Evolutionary conservation across 305 asterid genomes (phyloP).

Genomic region (Withania somnifera): DNA sequence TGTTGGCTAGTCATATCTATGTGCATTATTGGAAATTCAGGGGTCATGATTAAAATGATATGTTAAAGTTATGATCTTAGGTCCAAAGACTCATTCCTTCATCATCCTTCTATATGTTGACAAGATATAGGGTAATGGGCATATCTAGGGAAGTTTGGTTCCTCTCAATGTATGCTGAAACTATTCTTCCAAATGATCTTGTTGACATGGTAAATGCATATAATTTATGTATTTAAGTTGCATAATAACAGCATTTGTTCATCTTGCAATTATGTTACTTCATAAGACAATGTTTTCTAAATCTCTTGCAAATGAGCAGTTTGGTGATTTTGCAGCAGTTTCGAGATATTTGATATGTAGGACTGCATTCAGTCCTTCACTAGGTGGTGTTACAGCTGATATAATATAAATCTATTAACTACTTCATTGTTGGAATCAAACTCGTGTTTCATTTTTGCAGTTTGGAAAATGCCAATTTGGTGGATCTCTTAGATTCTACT

Average conservation of each 20-base stretch:
- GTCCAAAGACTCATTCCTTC: background rate
- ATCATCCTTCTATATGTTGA: background rate
- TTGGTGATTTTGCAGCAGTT: background rate
- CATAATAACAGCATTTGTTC: background rate
- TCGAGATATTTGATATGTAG: background rate
- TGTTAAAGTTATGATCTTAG: background rate
- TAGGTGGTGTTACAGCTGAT: background rate
- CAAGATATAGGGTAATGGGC: background rate
- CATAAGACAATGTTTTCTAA: background rate
- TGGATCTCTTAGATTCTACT: slow-evolving; percentile 37
- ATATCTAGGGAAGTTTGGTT: background rate
- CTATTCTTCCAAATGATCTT: background rate
- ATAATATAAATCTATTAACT: background rate
- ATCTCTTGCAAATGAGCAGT: background rate
- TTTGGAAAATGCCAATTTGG: slow-evolving; percentile 14
- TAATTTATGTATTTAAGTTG: background rate
- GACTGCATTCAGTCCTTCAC: background rate
- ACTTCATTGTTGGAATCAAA: background rate
- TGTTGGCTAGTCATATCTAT: background rate
- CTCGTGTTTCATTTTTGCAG: slow-evolving; percentile 27
- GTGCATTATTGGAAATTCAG: background rate
- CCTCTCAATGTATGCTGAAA: background rate
- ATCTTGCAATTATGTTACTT: background rate
- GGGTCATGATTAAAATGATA: background rate
- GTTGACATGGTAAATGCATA: background rate